Base-by-base conservation (phyloP, 2,329 filamentous ascomycete species). In the Cylindrodendrum hubeiense region DNA sequence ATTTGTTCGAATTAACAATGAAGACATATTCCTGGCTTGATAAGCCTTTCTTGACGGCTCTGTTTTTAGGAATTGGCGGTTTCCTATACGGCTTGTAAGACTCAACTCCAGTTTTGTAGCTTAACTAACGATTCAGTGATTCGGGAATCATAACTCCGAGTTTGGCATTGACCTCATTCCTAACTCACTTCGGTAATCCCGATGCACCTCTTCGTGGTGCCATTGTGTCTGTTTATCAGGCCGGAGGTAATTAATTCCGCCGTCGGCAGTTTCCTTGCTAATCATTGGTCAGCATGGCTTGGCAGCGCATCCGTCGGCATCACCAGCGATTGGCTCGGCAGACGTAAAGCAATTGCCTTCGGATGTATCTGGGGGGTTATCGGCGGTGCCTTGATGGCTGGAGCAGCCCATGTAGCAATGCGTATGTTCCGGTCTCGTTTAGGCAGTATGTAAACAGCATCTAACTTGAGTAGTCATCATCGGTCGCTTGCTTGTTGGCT, bases 121-220 rank as follows among this genome's bases (percentile, higher is more conserved):
- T n/a, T 9, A 8, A 37, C 54, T n/a, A 19, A 50, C 2, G 39
- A 2, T 2, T 43, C 50, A 81, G 80, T 57, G 80, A 82, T 63
- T 82, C 80, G 5, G 80, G 80, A 3, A 82, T 82, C 54, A 81
- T 82, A 50, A 82, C 80, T 0, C 80, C 80, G 1, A 81, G 78
- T 55, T 65, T 82, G 3, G 80, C 79, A 1, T 65, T 82, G 26
- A 71, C 64, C 3, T 79, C 79, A 0, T 82, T 82, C 37, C 54
- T 77, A 10, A 49, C 34, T 0, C 79, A 82, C 61, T 81, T 82
- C 5, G 74, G 75, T 7, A 74, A 76, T 2, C 79, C 79, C 0
- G 63, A 78, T 54, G 71, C 80, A 5, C 67, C 80, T 0, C 68
- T 81, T 1, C 73, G 77, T 5, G 80, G 80, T 9, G 79, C 80